Evolutionary conservation across 192 early-diverging fungal genomes (phyloP).

Genomic region (Coemansia sp.): DNA sequence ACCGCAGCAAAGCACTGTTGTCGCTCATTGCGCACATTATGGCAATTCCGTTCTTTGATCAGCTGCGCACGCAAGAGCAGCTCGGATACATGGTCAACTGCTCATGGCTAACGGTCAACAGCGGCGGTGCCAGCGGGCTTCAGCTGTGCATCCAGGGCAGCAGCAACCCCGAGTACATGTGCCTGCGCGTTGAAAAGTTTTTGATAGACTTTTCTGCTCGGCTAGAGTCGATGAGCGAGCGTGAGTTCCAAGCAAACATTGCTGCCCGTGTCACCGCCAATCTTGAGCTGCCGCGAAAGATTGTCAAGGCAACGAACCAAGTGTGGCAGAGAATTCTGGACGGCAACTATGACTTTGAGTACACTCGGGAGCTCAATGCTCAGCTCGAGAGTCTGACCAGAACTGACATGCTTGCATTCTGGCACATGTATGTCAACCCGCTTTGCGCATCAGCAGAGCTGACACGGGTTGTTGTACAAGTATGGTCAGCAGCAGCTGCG

Average conservation of each 20-base stretch:
- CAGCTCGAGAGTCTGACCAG: slow-evolving; percentile 13
- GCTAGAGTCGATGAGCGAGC: slow-evolving; percentile 57
- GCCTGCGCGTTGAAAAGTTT: slow-evolving; percentile 77
- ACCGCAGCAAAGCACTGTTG: slow-evolving; percentile 16
- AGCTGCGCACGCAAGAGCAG: slow-evolving; percentile 83
- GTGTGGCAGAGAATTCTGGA: slow-evolving; percentile 65
- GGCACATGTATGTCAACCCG: slow-evolving; percentile 26
- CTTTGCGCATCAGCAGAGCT: background rate
- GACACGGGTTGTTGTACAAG: slow-evolving; percentile 18
- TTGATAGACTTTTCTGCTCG: slow-evolving; percentile 54
- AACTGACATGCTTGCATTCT: slow-evolving; percentile 28
- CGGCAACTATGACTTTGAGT: slow-evolving; percentile 75
- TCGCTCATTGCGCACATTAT: slow-evolving; percentile 72
- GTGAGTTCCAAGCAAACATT: slow-evolving; percentile 61
- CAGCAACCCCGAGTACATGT: slow-evolving; percentile 70
- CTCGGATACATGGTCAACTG: slow-evolving; percentile 65
- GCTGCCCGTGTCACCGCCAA: slow-evolving; percentile 58
- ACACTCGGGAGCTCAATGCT: slow-evolving; percentile 5
- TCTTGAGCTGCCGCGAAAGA: slow-evolving; percentile 65
- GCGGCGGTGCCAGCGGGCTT: slow-evolving; percentile 21
- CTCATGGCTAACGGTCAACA: slow-evolving; percentile 7
- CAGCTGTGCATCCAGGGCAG: slow-evolving; percentile 80
- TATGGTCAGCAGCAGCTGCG: slow-evolving; percentile 5
- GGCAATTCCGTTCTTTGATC: slow-evolving; percentile 80
- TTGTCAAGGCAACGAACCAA: slow-evolving; percentile 59